phyloP scores from a whole-genome alignment of 371 early-diverging fungal genomes.

The Apophysomyces sp. region DNA sequence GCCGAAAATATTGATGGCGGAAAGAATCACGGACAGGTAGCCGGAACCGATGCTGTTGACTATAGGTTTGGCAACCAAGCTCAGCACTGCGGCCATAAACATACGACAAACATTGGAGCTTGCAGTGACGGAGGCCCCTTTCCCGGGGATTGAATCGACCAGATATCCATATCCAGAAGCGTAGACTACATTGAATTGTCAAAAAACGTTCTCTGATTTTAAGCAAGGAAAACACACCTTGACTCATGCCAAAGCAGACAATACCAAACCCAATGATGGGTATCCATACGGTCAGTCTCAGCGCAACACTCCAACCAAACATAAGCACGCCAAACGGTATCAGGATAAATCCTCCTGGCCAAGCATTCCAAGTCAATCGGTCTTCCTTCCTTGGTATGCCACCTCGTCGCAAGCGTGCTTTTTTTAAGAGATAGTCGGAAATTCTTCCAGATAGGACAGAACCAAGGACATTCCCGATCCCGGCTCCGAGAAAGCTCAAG shows the following conservation, averaged over 20 bases:
- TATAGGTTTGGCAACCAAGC: slow-evolving; percentile 26
- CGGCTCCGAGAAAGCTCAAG: slow-evolving; percentile 40
- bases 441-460: slow-evolving; percentile 31
- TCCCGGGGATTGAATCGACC: slow-evolving; percentile 50
- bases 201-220: too few species aligned
- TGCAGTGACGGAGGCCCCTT: slow-evolving; percentile 55
- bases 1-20: slow-evolving; percentile 28
- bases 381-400: slow-evolving; percentile 35
- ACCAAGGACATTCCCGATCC: slow-evolving; percentile 42
- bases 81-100: slow-evolving; percentile 47
- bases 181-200: slow-evolving; percentile 32
- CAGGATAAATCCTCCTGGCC: slow-evolving; percentile 49
- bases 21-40: slow-evolving; percentile 30
- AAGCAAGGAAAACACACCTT: slow-evolving; percentile 27
- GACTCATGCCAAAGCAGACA: slow-evolving; percentile 61
- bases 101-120: slow-evolving; percentile 51
- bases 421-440: slow-evolving; percentile 33
- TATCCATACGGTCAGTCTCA: slow-evolving; percentile 36
- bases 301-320: slow-evolving; percentile 55
- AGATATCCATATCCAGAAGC: slow-evolving; percentile 51
- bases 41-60: slow-evolving; percentile 30
- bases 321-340: slow-evolving; percentile 53
- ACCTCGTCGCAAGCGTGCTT: slow-evolving; percentile 25
- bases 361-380: slow-evolving; percentile 39
- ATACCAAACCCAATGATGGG: slow-evolving; percentile 54